Evolutionary conservation across 805 yeast species (phyloP).

Genomic region (Kodamaea sagamina): DNA sequence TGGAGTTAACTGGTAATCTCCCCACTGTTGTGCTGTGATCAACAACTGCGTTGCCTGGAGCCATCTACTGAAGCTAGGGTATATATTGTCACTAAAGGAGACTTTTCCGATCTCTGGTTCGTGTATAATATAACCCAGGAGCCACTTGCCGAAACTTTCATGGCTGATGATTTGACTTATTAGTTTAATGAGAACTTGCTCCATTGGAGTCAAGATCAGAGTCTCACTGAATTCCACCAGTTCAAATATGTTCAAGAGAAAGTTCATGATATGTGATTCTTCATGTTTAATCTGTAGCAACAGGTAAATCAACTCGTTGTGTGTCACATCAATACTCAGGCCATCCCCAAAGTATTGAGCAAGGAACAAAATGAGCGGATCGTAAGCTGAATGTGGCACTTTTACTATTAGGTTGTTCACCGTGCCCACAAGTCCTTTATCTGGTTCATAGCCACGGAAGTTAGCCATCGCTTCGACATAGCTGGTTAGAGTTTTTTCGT

Average conservation of each 20-base stretch:
- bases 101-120: neutral
- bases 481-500: slow-evolving; percentile 3
- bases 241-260: slow-evolving; percentile 10
- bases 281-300: slow-evolving; percentile 3
- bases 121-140: neutral
- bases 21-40: slow-evolving; percentile 45
- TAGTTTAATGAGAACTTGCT: slow-evolving; percentile 7
- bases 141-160: slow-evolving; percentile 18
- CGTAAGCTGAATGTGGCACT: neutral
- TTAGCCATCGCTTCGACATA: slow-evolving; percentile 12
- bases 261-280: slow-evolving; percentile 8
- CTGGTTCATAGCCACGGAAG: slow-evolving; percentile 6
- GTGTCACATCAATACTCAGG: neutral
- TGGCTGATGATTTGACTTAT: slow-evolving; percentile 14
- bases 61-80: slow-evolving; percentile 12
- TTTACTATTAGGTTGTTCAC: neutral
- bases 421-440: neutral
- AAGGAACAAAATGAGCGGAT: slow-evolving; percentile 5
- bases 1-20: slow-evolving; percentile 35
- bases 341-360: neutral
- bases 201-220: neutral
- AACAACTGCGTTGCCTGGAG: slow-evolving; percentile 36
- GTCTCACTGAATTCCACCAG: slow-evolving; percentile 9
- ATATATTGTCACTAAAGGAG: neutral
- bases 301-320: slow-evolving; percentile 3